phyloP scores from a whole-genome alignment of 2,329 filamentous ascomycete genomes.

The Aureobasidium mangrovei region DNA sequence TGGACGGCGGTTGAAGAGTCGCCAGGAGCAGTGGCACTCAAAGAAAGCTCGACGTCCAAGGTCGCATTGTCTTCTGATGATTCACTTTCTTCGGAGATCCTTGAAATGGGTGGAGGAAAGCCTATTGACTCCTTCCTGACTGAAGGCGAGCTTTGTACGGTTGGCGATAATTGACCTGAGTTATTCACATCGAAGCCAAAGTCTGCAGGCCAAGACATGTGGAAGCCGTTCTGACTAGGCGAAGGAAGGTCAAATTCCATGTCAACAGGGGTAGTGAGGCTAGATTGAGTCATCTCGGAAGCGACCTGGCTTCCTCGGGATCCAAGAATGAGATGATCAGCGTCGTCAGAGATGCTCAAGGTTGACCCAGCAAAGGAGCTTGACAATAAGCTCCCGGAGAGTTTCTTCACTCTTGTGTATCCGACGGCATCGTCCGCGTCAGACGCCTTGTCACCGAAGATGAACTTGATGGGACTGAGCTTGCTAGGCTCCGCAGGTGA shows the following conservation, averaged over 20 bases:
- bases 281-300: neutral
- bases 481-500: neutral
- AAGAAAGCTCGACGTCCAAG: neutral
- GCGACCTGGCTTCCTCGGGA: neutral
- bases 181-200: neutral
- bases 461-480: neutral
- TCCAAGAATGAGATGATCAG: slow-evolving; percentile 9
- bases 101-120: neutral
- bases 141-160: slow-evolving; percentile 8
- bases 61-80: neutral
- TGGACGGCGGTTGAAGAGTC: neutral
- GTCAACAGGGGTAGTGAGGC: neutral
- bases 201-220: slow-evolving; percentile 7
- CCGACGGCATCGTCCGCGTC: slow-evolving; percentile 3
- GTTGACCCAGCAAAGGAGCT: slow-evolving; percentile 11
- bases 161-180: neutral
- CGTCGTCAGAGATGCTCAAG: slow-evolving; percentile 9
- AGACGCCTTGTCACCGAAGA: neutral
- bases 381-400: slow-evolving; percentile 10
- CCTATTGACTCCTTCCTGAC: neutral
- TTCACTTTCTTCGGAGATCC: slow-evolving; percentile 2
- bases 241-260: neutral
- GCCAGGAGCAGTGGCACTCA: neutral
- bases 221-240: slow-evolving; percentile 7
- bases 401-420: slow-evolving; percentile 6